phyloP scores from a whole-genome alignment of 176 grass and related monocot genomes.

The Chloris gayana region DNA sequence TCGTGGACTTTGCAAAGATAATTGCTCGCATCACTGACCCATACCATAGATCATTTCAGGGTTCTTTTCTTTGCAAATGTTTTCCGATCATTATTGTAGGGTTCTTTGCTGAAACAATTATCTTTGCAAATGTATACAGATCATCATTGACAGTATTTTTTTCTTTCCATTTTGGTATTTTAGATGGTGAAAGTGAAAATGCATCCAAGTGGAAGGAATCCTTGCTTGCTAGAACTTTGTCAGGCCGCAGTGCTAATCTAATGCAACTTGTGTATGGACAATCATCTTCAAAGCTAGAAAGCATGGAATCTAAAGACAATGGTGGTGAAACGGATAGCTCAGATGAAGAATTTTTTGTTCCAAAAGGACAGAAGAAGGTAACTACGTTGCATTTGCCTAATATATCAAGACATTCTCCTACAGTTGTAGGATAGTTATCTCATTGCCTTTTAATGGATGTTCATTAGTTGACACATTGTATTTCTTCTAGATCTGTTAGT shows the following conservation, averaged over 20 bases:
- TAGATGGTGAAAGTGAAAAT: conserved; percentile 65
- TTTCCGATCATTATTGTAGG: background rate
- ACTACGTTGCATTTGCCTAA: conserved; percentile 29
- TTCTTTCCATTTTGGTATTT: conserved; percentile 30
- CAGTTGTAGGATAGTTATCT: conserved; percentile 23
- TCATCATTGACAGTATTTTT: background rate
- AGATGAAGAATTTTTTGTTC: conserved; percentile 80
- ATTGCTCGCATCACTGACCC: background rate
- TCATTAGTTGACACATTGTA: background rate
- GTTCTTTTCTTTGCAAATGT: conserved; percentile 20
- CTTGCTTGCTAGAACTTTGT: conserved; percentile 64
- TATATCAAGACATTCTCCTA: conserved; percentile 2
- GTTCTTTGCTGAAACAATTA: conserved; percentile 38
- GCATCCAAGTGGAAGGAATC: conserved; percentile 91
- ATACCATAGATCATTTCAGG: background rate
- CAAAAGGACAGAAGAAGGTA: conserved; percentile 73
- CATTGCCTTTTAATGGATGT: background rate
- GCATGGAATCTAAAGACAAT: conserved; percentile 32
- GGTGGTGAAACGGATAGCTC: conserved; percentile 56
- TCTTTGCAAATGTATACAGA: background rate
- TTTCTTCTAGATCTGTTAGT: background rate
- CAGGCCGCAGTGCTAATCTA: conserved; percentile 62
- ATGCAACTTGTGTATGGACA: conserved; percentile 91
- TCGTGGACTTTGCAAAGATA: no score
- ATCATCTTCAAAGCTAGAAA: conserved; percentile 34